Evolutionary conservation across 2,329 filamentous ascomycete genomes (phyloP), one percentile per base, ranked within the genome.

Genomic region (Paradendryphiella salina): DNA sequence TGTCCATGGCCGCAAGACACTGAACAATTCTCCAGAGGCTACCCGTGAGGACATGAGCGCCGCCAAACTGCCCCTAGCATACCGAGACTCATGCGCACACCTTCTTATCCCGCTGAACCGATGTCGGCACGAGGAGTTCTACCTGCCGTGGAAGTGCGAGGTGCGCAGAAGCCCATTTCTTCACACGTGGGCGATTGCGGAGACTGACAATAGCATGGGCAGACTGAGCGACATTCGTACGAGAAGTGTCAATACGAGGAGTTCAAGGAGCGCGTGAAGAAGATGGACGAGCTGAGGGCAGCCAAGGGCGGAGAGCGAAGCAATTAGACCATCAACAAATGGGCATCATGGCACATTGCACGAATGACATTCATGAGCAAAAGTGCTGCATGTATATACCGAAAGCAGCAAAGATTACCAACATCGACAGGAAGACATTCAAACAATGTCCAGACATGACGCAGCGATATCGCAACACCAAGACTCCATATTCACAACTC

Each of bases 201-300:
- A 36, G 43, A 52, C 64, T 69, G 47, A 71, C 54, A 3, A 1
- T 17, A n/a, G n/a, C n/a, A 9, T 18, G 7, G 14, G 52, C 72
- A 97, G 94, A 86, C 91, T 75, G 94, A 99, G 82, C 83, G 94
- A 80, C 94, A 99, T 79, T 88, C 86, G 71, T 99, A 99, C 82
- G 94, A 99, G 75, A 97, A 97, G 77, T 99, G 94, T 84, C 94
- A 99, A 73, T 99, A 99, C 77, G 89, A 89, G 60, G 94, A 97
- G 75, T 99, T 99, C 82, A 96, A 96, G 85, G 90, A 93, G 83
- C 86, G 94, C 52, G 94, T 99, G 60, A 90, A 88, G 71, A 97
- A 96, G 86, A 99, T 99, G 94, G 86, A 97, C 69, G 92, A 99
- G 80, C 78, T 99, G 71, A 84, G 91, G 72, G 92, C 85, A 63